phyloP scores from a whole-genome alignment of 2,329 filamentous ascomycete species.

The Clonostachys rhizophaga region DNA sequence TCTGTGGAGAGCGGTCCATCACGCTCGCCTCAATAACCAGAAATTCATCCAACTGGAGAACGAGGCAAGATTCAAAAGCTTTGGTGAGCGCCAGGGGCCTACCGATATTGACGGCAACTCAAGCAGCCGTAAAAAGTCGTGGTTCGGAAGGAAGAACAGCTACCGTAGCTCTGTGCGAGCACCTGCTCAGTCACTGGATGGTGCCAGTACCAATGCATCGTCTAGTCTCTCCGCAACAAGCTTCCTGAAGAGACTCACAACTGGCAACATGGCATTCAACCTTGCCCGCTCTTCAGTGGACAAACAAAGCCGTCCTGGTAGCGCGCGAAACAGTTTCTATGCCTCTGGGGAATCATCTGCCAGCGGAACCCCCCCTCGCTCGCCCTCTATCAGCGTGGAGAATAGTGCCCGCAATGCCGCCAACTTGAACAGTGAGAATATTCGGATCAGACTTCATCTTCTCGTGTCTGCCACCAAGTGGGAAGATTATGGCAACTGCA shows the following conservation, averaged over 20 bases:
- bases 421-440: conserved; percentile 62
- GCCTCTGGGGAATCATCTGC: conserved; percentile 49
- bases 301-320: conserved; percentile 43
- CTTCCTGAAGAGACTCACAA: conserved; percentile 75
- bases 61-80: conserved; percentile 68
- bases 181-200: conserved; percentile 53
- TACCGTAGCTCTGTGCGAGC: conserved; percentile 59
- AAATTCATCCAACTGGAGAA: conserved; percentile 71
- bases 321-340: conserved; percentile 55
- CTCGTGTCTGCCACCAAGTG: conserved; percentile 75
- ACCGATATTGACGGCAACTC: conserved; percentile 40
- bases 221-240: conserved; percentile 67
- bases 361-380: conserved; percentile 41
- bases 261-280: conserved; percentile 70
- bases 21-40: conserved; percentile 85
- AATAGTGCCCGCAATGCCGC: conserved; percentile 47
- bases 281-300: conserved; percentile 75
- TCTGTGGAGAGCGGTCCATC: conserved; percentile 83
- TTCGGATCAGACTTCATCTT: conserved; percentile 82
- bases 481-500: conserved; percentile 85
- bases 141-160: conserved; percentile 61
- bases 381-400: conserved; percentile 52
- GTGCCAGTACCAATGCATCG: conserved; percentile 59
- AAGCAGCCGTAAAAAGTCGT: conserved; percentile 40
- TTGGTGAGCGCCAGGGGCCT: conserved; percentile 49